These are phyloP conservation scores for Ustulina deusta DNA, from an alignment of 2,329 filamentous ascomycete species.

Conservation along the genomic window DNA sequence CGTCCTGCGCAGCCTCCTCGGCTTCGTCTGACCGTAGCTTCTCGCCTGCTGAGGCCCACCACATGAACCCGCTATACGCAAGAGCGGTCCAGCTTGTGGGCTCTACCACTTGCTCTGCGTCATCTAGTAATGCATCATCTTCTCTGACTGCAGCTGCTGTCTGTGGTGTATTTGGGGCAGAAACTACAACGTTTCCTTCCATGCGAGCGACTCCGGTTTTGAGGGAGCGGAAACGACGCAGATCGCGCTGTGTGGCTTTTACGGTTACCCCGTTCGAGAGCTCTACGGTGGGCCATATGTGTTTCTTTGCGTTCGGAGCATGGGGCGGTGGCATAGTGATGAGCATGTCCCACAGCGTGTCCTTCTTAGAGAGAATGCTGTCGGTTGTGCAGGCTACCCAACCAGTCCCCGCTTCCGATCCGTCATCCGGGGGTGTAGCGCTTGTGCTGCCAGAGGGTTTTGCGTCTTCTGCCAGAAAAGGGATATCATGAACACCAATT, in stretches of 20 bases:
- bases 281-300: slow-evolving; percentile 81
- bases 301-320: slow-evolving; percentile 67
- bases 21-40: slow-evolving; percentile 71
- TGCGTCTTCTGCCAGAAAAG: slow-evolving; percentile 75
- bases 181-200: slow-evolving; percentile 40
- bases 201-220: slow-evolving; percentile 70
- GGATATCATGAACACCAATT: slow-evolving; percentile 92
- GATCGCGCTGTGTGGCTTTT: slow-evolving; percentile 90
- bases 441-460: slow-evolving; percentile 56
- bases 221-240: slow-evolving; percentile 81
- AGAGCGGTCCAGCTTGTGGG: slow-evolving; percentile 77
- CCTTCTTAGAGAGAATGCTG: slow-evolving; percentile 88
- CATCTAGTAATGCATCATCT: slow-evolving; percentile 42
- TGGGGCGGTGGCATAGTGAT: slow-evolving; percentile 80
- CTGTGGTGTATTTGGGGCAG: slow-evolving; percentile 43
- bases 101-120: slow-evolving; percentile 64
- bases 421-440: slow-evolving; percentile 46
- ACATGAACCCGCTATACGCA: slow-evolving; percentile 86
- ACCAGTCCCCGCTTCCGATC: slow-evolving; percentile 68
- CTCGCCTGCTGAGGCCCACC: slow-evolving; percentile 89
- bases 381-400: slow-evolving; percentile 98
- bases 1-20: slow-evolving; percentile 68
- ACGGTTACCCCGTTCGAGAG: slow-evolving; percentile 72
- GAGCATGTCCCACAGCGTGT: slow-evolving; percentile 87
- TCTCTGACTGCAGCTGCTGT: slow-evolving; percentile 35